Base-by-base conservation (phyloP, 345 rosid species). In the Geranium rotundifolium region DNA sequence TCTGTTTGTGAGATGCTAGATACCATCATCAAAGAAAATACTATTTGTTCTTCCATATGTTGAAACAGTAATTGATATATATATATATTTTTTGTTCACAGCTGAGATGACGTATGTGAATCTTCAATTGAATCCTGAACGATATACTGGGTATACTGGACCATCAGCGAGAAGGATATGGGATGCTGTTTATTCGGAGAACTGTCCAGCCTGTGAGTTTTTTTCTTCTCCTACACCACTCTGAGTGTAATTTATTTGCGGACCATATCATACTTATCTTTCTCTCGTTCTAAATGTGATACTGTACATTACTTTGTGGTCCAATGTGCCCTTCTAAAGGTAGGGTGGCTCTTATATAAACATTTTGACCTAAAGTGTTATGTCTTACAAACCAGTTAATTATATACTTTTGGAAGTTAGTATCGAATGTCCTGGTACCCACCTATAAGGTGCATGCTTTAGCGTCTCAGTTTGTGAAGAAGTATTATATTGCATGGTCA, bases 131-230 rank as follows among this genome's bases (percentile, higher is more conserved):
- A 91, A 91, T 73, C 96, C 96, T 39, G 97, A 91, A 66, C 89
- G 91, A 34, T 91, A 82, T 63, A 90, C 96, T 74, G 97, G 97
- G 57, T 88, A 91, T 34, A 71, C 71, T 65, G 96, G 96, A 62
- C 84, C 97, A 19, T 88, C 97, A 52, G 96, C 97, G 70, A 76
- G 95, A 79, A 84, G 97, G 80, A 88, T 91, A 79, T 91, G 97
- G 97, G 97, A 91, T 76, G 95, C 97, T 62, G 66, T 88, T 62
- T 91, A 91, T 74, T 79, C 87, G 12, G 97, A 88, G 66, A 91
- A 91, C 67, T 91, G 97, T 73, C 96, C 91, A 65, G 84, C 83
- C 79, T 82, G 97, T 88, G 67, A 81, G 77, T 71, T 67, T 50
- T 34, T 62, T 19, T 31, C 14, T 29, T 52, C 30, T 57, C 29